Base-by-base conservation (phyloP, 345 rosid species). In the Noccaea caerulescens region DNA sequence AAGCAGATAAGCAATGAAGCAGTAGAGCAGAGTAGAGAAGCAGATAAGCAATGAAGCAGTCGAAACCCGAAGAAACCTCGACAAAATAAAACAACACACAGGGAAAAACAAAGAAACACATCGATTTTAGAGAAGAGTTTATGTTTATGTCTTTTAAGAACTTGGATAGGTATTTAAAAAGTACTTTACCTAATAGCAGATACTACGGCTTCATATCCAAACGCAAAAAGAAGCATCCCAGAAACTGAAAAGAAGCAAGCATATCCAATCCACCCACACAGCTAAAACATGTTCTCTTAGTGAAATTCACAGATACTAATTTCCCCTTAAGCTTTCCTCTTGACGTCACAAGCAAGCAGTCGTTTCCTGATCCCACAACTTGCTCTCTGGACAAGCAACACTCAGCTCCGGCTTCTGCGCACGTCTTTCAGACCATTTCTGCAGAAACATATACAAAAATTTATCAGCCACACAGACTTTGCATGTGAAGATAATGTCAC, bases 1-100 rank as follows among this genome's bases (percentile, higher is more conserved):
- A 27, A 27, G 30, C 30, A 27, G 4, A 27, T 27, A 27, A 27
- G 30, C 30, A 27, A 27, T 2, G 30, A 27, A 27, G 30, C 30
- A 27, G 30, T 3, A 27, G 4, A 27, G 30, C 30, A 27, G 30
- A 27, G 30, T 27, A 27, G 30, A 27, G 30, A 27, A 27, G 30
- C 30, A 87, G 83, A 86, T 82, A 90, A 88, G 88, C 88, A 83
- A 88, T 72, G 90, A 86, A 76, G 97, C 82, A 87, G 89, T 73
- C 57, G 68, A 66, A 88, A 77, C 87, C 90, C 82, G 91, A 88
- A 78, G 95, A 86, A 79, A 90, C 98, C 98, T 93, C 98, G 80
- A 85, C 84, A 87, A 76, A 82, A 81, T 84, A 76, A 81, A 82
- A 57, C 75, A 83, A 84, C 85, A 82, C 74, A 89, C 47, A 80